A percentile compares a stretch with the other conserved stretches of the same genome.
Evolutionary conservation across 116 monocot species (phyloP).

Genomic region (Zostera marina): DNA sequence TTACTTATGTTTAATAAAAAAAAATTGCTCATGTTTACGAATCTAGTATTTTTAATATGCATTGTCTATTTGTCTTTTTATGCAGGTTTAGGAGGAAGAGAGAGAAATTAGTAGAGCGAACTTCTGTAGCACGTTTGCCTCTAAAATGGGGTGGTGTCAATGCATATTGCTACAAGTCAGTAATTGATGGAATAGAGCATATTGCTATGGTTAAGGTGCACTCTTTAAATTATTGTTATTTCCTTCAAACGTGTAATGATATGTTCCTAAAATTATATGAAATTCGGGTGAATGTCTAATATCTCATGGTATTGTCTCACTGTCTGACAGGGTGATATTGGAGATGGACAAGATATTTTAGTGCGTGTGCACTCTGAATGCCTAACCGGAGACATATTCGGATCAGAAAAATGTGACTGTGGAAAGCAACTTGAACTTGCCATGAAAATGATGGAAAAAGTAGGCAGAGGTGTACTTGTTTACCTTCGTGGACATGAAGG

Average conservation of each 20-base stretch:
- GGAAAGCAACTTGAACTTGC: constrained; percentile 77
- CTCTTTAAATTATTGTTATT: background rate
- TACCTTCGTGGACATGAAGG: constrained; percentile 98
- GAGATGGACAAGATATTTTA: constrained; percentile 73
- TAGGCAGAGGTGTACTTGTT: constrained; percentile 82
- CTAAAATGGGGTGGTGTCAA: constrained; percentile 57
- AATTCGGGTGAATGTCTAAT: background rate
- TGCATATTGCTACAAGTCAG: constrained; percentile 77
- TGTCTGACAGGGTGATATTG: constrained; percentile 70
- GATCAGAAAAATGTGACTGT: constrained; percentile 91
- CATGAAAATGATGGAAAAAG: constrained; percentile 79
- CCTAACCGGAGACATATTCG: constrained; percentile 96
- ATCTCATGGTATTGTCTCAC: background rate
- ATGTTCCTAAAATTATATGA: too few relatives aligned
- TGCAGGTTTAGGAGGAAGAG: constrained; percentile 88
- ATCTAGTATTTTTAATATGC: too few relatives aligned
- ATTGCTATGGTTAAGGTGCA: constrained; percentile 98
- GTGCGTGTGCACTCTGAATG: constrained; percentile 99
- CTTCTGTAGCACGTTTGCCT: constrained; percentile 65
- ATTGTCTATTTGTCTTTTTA: background rate
- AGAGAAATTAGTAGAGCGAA: constrained; percentile 71
- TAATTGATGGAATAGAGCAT: constrained; percentile 95
- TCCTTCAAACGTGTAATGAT: background rate
- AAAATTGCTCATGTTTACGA: too few relatives aligned
- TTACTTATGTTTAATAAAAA: too few relatives aligned